Conservation (phyloP, 176 grass and related monocot species). For the Triticum timopheevii region DNA sequence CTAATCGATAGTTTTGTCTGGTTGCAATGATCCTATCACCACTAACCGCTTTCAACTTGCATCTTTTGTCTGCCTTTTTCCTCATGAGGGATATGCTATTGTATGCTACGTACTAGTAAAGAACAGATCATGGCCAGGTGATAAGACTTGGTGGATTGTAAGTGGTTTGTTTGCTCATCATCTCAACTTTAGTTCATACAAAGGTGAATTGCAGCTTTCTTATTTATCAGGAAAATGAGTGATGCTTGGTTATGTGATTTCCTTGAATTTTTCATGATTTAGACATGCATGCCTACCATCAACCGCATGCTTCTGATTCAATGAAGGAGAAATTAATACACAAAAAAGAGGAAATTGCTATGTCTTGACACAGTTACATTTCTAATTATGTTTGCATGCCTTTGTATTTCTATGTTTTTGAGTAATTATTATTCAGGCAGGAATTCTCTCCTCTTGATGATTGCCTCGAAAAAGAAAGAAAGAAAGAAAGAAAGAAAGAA, state of each 20-base stretch:
- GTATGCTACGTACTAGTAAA: slow-evolving; percentile 14
- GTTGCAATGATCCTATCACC: slow-evolving; percentile 29
- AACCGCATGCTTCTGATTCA: too few species aligned
- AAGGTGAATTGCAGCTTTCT: not conserved
- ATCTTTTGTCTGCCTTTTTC: slow-evolving; percentile 23
- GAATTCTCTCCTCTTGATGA: too few species aligned
- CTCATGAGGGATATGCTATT: slow-evolving; percentile 26
- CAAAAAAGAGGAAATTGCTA: too few species aligned
- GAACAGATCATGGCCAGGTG: slow-evolving; percentile 9
- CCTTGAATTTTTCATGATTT: not conserved
- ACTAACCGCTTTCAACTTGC: slow-evolving; percentile 10
- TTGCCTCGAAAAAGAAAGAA: too few species aligned
- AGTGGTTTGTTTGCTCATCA: slow-evolving; percentile 22
- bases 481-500: too few species aligned
- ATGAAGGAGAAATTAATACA: too few species aligned
- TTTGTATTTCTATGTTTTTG: too few species aligned
- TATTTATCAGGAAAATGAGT: not conserved
- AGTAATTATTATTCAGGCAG: too few species aligned
- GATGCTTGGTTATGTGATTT: not conserved
- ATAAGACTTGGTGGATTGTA: slow-evolving; percentile 24
- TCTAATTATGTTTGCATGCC: too few species aligned
- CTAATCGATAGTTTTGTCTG: slow-evolving; percentile 1
- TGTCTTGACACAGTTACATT: too few species aligned
- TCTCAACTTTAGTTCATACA: not conserved
- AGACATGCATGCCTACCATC: not conserved